Conservation (phyloP, 805 yeast species). For the Zygosaccharomyces siamensis region DNA sequence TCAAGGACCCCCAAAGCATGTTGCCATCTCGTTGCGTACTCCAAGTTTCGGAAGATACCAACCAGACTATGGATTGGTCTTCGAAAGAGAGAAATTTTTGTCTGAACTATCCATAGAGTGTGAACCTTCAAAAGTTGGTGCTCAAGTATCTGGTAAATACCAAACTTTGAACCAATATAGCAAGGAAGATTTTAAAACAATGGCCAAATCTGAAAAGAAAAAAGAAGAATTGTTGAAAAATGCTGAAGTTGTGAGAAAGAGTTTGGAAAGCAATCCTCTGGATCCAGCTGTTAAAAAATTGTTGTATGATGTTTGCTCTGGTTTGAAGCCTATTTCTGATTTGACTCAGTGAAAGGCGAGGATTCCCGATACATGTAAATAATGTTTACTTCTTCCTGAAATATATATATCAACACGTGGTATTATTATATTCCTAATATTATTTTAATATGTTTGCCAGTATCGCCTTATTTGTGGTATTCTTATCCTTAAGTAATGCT, state of each 20-base stretch:
- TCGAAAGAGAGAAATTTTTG: slow-evolving; percentile 25
- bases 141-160: slow-evolving; percentile 25
- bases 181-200: slow-evolving; percentile 12
- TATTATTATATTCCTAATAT: slow-evolving; percentile 1
- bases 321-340: slow-evolving; percentile 28
- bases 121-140: slow-evolving; percentile 14
- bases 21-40: slow-evolving; percentile 40
- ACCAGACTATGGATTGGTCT: slow-evolving; percentile 44
- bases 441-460: neutral
- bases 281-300: slow-evolving; percentile 17
- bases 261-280: slow-evolving; percentile 22
- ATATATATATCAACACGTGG: neutral
- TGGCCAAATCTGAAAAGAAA: slow-evolving; percentile 19
- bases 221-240: slow-evolving; percentile 17
- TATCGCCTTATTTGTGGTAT: neutral
- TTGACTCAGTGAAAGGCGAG: slow-evolving; percentile 12
- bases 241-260: slow-evolving; percentile 23
- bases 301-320: slow-evolving; percentile 31
- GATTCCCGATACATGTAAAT: slow-evolving; percentile 3
- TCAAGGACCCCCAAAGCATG: slow-evolving; percentile 12
- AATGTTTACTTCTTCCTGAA: neutral
- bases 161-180: slow-evolving; percentile 9
- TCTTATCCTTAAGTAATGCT: slow-evolving; percentile 22
- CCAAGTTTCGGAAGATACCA: slow-evolving; percentile 68
- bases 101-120: slow-evolving; percentile 19